These are phyloP conservation scores for Pterulicium gracile DNA, from an alignment of 1,284 basidiomycete species.

Conservation along the genomic window DNA sequence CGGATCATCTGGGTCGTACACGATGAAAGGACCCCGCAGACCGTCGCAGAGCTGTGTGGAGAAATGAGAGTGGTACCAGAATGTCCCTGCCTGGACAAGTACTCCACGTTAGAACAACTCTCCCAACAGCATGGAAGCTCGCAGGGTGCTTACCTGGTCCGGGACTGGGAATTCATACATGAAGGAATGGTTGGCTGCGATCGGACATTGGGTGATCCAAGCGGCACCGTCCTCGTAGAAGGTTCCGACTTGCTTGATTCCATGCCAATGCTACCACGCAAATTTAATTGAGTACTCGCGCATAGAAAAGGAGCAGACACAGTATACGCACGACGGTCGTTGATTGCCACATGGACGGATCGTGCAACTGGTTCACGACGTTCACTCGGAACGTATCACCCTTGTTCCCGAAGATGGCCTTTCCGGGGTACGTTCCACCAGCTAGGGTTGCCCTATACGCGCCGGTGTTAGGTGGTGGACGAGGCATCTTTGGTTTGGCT, in stretches of 20 bases:
- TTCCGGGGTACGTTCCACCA: conserved; percentile 16
- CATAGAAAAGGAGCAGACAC: background rate
- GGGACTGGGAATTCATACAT: conserved; percentile 22
- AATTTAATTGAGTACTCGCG: background rate
- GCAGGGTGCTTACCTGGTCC: background rate
- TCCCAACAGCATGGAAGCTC: conserved; percentile 5
- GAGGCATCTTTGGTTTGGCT: background rate
- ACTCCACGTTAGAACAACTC: background rate
- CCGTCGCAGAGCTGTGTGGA: conserved; percentile 16
- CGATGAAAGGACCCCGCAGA: conserved; percentile 15
- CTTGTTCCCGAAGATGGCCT: conserved; percentile 17
- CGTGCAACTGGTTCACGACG: background rate
- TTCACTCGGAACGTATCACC: conserved; percentile 6
- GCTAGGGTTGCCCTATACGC: conserved; percentile 15
- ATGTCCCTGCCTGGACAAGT: conserved; percentile 27
- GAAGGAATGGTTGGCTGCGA: conserved; percentile 28
- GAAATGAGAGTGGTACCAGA: conserved; percentile 30
- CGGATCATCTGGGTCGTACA: conserved; percentile 18
- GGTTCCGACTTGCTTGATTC: conserved; percentile 19
- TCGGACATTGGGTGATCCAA: conserved; percentile 33
- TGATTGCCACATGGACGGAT: background rate
- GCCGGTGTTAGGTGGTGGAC: too few species aligned
- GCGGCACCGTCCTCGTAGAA: conserved; percentile 21
- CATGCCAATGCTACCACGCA: conserved; percentile 24
- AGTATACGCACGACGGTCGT: conserved; percentile 1